Conservation (phyloP, 192 early-diverging fungal genomes). For the Podila epigama region DNA sequence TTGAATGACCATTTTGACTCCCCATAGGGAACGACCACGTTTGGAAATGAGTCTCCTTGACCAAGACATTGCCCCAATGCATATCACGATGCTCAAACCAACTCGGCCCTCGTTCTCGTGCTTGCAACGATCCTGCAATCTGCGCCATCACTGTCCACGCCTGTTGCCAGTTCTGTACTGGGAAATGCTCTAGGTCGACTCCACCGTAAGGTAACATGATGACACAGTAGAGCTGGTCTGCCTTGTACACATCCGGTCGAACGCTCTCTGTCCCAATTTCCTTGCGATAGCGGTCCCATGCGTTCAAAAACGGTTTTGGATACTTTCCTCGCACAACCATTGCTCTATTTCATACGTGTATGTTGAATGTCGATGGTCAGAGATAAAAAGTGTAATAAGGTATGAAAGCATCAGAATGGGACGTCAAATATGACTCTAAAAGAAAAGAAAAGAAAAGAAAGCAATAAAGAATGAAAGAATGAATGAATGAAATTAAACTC, state of each 20-base stretch:
- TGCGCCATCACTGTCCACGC: constrained; percentile 75
- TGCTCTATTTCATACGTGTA: constrained; percentile 54
- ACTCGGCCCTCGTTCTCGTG: constrained; percentile 53
- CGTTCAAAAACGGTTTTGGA: constrained; percentile 67
- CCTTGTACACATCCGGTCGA: constrained; percentile 73
- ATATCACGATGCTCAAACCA: constrained; percentile 76
- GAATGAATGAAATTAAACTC: no score
- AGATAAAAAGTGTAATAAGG: no score
- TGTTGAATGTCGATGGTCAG: background rate
- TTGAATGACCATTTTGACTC: background rate
- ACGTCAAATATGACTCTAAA: no score
- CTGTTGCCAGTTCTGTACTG: constrained; percentile 64
- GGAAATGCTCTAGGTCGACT: constrained; percentile 69
- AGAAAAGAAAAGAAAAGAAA: no score
- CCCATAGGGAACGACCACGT: background rate
- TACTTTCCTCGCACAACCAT: constrained; percentile 74
- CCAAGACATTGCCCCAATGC: constrained; percentile 79
- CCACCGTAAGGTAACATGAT: constrained; percentile 80
- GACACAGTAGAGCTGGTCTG: constrained; percentile 76
- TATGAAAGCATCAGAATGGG: no score
- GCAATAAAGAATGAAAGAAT: no score
- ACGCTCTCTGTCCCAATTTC: constrained; percentile 74
- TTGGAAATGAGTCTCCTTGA: constrained; percentile 44
- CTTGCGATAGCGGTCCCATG: constrained; percentile 75
- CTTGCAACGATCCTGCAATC: constrained; percentile 66